phyloP scores from a whole-genome alignment of 768 basidiomycete genomes.

The Ephemerocybe angulata region DNA sequence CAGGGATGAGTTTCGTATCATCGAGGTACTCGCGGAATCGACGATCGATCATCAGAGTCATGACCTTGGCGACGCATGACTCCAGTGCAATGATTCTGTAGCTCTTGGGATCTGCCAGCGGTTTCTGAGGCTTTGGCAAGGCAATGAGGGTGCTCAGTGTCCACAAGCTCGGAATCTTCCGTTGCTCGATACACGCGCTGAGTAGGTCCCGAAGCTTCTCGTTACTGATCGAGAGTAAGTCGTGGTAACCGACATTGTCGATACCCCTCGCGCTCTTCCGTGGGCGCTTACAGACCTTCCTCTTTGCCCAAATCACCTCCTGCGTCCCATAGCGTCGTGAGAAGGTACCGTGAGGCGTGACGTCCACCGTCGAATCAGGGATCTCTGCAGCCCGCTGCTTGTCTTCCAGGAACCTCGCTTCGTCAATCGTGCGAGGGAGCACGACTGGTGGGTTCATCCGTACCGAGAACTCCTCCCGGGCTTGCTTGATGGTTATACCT shows the following conservation, averaged over 20 bases:
- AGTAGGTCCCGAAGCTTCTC: not conserved
- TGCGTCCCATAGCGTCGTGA: not conserved
- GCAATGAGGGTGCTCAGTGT: not conserved
- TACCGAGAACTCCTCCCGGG: not conserved
- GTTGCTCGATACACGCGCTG: not conserved
- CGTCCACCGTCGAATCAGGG: not conserved
- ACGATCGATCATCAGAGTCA: not conserved
- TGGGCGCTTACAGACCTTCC: not conserved
- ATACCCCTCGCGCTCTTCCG: not conserved
- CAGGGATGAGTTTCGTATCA: not conserved
- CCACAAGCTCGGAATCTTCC: not conserved
- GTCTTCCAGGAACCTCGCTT: not conserved
- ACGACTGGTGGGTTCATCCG: not conserved
- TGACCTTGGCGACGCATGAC: not conserved
- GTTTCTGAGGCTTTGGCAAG: not conserved
- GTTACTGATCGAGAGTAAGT: not conserved
- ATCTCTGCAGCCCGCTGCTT: not conserved
- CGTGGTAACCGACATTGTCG: not conserved
- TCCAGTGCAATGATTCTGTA: not conserved
- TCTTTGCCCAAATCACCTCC: not conserved
- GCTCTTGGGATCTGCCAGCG: not conserved
- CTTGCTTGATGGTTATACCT: not conserved
- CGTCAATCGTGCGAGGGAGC: not conserved
- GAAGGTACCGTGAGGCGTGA: not conserved
- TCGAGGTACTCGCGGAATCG: not conserved